Conservation (phyloP, 116 monocot genomes). For the Dioscorea cayenensis region DNA sequence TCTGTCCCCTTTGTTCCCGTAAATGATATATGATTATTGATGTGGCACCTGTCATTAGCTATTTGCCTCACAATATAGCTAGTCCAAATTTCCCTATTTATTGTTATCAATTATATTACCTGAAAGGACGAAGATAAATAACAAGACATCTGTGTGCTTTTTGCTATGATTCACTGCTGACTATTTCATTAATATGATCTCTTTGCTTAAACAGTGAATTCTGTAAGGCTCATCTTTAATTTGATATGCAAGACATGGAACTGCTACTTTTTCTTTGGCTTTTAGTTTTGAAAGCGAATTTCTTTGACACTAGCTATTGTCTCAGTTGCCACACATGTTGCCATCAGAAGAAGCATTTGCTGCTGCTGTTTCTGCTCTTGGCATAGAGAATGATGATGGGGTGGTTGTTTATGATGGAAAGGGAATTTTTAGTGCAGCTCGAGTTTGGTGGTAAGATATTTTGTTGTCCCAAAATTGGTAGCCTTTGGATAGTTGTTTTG, state of each 20-base stretch:
- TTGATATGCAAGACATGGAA: no score
- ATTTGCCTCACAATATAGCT: no score
- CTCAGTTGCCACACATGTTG: slow-evolving; percentile 95
- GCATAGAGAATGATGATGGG: slow-evolving; percentile 69
- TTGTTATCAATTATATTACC: no score
- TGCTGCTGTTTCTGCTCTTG: slow-evolving; percentile 96
- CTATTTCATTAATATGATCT: no score
- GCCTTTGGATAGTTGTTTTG: background rate
- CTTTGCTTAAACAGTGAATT: no score
- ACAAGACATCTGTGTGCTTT: no score
- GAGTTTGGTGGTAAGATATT: slow-evolving; percentile 88
- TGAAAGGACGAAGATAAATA: no score
- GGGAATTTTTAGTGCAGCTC: slow-evolving; percentile 94
- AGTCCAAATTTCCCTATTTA: no score
- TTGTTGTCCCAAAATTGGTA: background rate
- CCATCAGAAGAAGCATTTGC: slow-evolving; percentile 90
- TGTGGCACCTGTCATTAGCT: no score
- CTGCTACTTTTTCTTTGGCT: background rate
- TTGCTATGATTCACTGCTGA: no score
- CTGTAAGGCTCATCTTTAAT: no score
- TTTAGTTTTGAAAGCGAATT: background rate
- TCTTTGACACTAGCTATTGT: background rate
- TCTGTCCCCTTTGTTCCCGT: background rate
- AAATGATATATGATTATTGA: no score
- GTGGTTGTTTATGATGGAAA: slow-evolving; percentile 97